Conservation (phyloP, 139 green algal genomes). For the Pedinophyceae sp. region DNA sequence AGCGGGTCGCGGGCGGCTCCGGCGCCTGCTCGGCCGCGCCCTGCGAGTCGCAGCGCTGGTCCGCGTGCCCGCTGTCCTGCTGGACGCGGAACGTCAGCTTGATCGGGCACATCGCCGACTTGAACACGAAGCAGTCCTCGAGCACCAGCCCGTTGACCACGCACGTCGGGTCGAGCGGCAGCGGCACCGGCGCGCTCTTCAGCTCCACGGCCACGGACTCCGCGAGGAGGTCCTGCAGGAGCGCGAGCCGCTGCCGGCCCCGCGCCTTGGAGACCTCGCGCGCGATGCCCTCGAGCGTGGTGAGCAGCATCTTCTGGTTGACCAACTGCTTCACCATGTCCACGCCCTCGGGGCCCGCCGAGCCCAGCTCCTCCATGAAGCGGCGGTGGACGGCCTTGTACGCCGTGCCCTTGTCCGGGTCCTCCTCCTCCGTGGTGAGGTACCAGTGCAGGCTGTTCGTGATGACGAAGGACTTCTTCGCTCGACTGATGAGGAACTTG, state of each 20-base stretch:
- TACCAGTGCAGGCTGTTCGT: slow-evolving; percentile 9
- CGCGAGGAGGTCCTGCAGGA: not conserved
- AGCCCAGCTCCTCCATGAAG: not conserved
- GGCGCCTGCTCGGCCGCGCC: not conserved
- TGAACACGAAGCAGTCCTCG: slow-evolving; percentile 76
- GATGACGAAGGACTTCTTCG: no score
- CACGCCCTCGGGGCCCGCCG: not conserved
- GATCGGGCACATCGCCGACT: slow-evolving; percentile 68
- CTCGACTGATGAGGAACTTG: no score
- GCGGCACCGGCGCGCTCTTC: slow-evolving; percentile 28
- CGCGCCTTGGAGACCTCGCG: slow-evolving; percentile 8
- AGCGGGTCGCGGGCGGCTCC: not conserved
- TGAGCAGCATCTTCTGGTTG: slow-evolving; percentile 8
- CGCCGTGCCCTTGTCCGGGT: not conserved
- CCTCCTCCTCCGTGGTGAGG: not conserved
- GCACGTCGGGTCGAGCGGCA: slow-evolving; percentile 58
- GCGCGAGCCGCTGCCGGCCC: not conserved
- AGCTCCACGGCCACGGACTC: slow-evolving; percentile 1
- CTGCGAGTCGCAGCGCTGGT: not conserved
- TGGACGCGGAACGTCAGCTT: not conserved
- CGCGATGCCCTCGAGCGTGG: slow-evolving; percentile 12
- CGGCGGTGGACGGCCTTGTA: not conserved
- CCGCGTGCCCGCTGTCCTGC: not conserved
- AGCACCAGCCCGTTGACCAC: slow-evolving; percentile 48
- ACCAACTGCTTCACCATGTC: not conserved